These are phyloP conservation scores for Pseudopithomyces chartarum DNA, from an alignment of 2,329 filamentous ascomycete genomes.

Conservation along the genomic window DNA sequence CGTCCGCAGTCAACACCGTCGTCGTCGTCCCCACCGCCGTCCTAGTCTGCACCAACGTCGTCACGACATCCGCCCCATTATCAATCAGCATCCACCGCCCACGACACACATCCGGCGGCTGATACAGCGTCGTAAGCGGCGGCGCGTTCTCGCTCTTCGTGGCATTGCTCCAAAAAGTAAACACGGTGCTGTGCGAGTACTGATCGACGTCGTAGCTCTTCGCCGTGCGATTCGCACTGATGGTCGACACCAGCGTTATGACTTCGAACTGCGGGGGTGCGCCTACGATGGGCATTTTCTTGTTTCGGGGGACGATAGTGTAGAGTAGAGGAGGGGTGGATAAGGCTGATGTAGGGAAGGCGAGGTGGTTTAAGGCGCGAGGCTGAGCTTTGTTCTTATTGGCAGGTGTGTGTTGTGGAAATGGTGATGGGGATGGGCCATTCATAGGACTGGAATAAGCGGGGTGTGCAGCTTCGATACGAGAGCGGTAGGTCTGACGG, in stretches of 20 bases:
- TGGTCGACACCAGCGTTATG: background rate
- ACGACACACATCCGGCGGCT: background rate
- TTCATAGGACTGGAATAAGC: too few relatives aligned
- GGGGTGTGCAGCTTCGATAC: too few relatives aligned
- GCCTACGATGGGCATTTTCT: background rate
- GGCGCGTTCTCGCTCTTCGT: background rate
- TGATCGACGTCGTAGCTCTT: background rate
- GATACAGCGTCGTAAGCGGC: conserved; percentile 1
- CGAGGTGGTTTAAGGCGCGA: background rate
- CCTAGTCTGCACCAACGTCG: background rate
- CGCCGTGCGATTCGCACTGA: background rate
- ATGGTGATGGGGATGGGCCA: too few relatives aligned
- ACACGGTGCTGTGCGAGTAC: background rate
- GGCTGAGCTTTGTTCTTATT: too few relatives aligned
- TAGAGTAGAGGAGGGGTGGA: background rate
- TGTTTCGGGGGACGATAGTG: background rate
- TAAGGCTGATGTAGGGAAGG: too few relatives aligned
- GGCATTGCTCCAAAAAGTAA: background rate
- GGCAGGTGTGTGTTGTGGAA: too few relatives aligned
- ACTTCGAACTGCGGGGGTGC: too few relatives aligned
- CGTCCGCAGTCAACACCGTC: too few relatives aligned
- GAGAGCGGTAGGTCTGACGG: too few relatives aligned
- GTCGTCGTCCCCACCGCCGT: too few relatives aligned
- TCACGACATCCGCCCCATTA: conserved; percentile 6
- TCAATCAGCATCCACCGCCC: conserved; percentile 8